Percentiles rank a stretch among this genome's conserved stretches.
phyloP scores from a whole-genome alignment of 148 eudicot genomes.

The Cornus florida region DNA sequence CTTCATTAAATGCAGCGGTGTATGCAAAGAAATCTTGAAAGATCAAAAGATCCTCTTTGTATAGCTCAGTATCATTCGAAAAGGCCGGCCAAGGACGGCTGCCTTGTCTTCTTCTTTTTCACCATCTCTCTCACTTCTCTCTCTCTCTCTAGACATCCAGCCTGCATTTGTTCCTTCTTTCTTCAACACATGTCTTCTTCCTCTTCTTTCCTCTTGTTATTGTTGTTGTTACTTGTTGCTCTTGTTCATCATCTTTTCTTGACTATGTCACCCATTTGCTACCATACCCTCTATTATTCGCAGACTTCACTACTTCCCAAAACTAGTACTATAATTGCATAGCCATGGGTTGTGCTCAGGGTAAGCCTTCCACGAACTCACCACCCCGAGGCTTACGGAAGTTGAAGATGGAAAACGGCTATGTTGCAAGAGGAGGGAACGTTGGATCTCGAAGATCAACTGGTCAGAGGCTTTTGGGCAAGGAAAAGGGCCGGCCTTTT shows the following conservation, averaged over 20 bases:
- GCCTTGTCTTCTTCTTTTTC: constrained; percentile 15
- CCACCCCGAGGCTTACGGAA: constrained; percentile 13
- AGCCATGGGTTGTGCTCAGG: constrained; percentile 31
- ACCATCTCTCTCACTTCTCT: neutral
- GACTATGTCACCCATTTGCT: constrained; percentile 13
- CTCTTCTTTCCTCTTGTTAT: constrained; percentile 16
- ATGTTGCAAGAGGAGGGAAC: constrained; percentile 13
- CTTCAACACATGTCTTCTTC: constrained; percentile 25
- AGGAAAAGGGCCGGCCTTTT: neutral
- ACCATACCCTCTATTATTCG: neutral
- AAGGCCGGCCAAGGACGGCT: constrained; percentile 21
- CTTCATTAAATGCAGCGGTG: neutral
- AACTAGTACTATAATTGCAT: neutral
- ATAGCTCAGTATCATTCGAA: neutral
- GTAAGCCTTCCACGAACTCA: constrained; percentile 22
- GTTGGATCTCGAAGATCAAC: constrained; percentile 20
- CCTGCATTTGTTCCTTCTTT: constrained; percentile 11
- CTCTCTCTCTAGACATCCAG: neutral
- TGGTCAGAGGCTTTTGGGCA: constrained; percentile 12
- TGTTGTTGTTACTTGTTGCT: constrained; percentile 12
- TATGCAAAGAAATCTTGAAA: neutral
- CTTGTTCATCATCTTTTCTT: neutral
- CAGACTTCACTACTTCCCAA: neutral
- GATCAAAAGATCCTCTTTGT: neutral
- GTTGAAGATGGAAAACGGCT: constrained; percentile 26